Evolutionary conservation across 495 filamentous ascomycete species (phyloP), one percentile per base, ranked within the genome.

Genomic region (Lasiosphaeriaceae sp.): DNA sequence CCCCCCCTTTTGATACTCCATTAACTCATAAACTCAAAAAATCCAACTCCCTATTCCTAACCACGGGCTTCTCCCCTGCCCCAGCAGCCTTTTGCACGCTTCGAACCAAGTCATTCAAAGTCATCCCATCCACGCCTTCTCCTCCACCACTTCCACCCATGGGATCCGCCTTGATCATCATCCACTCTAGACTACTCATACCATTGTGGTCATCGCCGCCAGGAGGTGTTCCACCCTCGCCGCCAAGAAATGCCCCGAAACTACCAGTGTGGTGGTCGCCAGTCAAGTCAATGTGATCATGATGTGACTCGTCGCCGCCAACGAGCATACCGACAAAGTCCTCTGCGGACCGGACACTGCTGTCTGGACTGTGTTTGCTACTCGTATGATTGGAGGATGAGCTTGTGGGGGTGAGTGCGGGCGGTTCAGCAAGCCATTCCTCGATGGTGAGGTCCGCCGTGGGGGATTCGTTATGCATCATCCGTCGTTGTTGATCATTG

Each of bases 351-450:
- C 26, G 26, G 26, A 31, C 26, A 31, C 26, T 31, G 26, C 26
- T 31, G 26, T 31, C 26, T 9, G 26, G 26, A 9, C 26, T 31
- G 26, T 31, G 26, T 9, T 31, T 45, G 20, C 21, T 39, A 12
- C 17, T 54, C 29, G 20, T 19, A 19, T 23, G 50, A 44, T 44
- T 4, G 3, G 41, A 44, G 14, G 26, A 31, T 31, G 26, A 31
- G 26, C 26, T 31, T 3, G 26, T 41, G 24, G 12, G 21, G 17
- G 37, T 56, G 11, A 58, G 34, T 1, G 31, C 57, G 1, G 41
- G 37, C 2, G 68, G 66, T 41, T 69, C 66, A 24, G 68, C 60
- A 34, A 69, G 64, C 66, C 65, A 69, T 34, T 69, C 66, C 47
- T 65, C 57, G 39, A 71, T 69, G 11, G 67, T 69, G 26, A 63